phyloP scores from a whole-genome alignment of 768 basidiomycete genomes.

The Coprinopsis marcescibilis region DNA sequence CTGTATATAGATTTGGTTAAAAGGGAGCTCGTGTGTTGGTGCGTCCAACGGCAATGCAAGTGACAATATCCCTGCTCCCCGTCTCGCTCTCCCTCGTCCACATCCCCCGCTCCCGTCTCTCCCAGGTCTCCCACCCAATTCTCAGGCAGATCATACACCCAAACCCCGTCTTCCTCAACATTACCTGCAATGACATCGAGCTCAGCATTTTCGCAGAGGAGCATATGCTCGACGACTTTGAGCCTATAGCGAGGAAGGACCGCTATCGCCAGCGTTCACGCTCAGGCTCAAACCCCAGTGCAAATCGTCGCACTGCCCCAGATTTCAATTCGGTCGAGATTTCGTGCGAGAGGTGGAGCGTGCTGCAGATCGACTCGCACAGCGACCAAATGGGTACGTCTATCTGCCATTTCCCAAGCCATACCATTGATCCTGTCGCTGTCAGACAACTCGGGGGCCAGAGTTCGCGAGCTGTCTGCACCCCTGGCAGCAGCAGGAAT shows the following conservation, averaged over 20 bases:
- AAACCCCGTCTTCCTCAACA: slow-evolving; percentile 61
- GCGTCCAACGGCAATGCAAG: slow-evolving; percentile 19
- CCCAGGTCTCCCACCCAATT: slow-evolving; percentile 51
- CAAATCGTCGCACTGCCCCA: slow-evolving; percentile 16
- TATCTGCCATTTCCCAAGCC: not conserved
- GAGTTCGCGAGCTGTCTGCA: slow-evolving; percentile 71
- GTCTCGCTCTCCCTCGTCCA: slow-evolving; percentile 68
- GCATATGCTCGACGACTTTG: slow-evolving; percentile 51
- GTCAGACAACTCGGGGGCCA: slow-evolving; percentile 62
- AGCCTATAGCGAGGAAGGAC: slow-evolving; percentile 53
- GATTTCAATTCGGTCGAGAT: slow-evolving; percentile 55
- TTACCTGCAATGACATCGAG: slow-evolving; percentile 76
- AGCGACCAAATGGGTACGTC: slow-evolving; percentile 59
- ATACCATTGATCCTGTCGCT: slow-evolving; percentile 1
- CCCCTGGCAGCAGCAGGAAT: slow-evolving; percentile 73
- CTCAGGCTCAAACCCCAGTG: slow-evolving; percentile 32
- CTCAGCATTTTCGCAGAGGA: slow-evolving; percentile 70
- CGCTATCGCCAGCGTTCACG: slow-evolving; percentile 38
- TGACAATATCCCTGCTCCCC: slow-evolving; percentile 68
- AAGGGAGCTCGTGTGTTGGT: not conserved
- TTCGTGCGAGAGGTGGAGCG: slow-evolving; percentile 71
- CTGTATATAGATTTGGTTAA: not conserved
- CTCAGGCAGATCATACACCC: slow-evolving; percentile 67
- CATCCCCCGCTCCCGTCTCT: slow-evolving; percentile 65
- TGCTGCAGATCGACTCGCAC: slow-evolving; percentile 78